Base-by-base conservation (phyloP, 2,329 filamentous ascomycete species). In the Aplosporella prunicola region DNA sequence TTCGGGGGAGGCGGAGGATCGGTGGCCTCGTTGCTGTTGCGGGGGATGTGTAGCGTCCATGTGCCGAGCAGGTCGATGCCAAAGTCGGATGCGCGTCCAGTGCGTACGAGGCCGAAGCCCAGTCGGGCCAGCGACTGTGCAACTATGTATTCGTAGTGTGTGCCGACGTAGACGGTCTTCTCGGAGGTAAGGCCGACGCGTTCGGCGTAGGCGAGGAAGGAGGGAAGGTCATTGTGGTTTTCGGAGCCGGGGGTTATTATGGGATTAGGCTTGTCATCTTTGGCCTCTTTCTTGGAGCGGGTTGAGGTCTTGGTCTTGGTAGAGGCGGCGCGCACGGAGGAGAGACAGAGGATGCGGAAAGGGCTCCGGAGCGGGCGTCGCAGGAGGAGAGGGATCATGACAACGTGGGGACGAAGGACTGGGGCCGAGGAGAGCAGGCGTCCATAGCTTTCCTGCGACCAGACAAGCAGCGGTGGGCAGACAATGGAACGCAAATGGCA, bases 21-120 rank as follows among this genome's bases (percentile, higher is more conserved):
- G 18, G 16, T 27, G 16, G 15, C 15, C 9, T 7, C 11, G 18
- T n/a, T n/a, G 5, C 16, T 5, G 66, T 14, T 4, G 4, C 14
- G 15, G 14, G 32, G 55, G 39, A 3, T 54, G 47, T 50, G 50
- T 0, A 84, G 61, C 1, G 59, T 58, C 83, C 83, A 89, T 3
- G 69, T 70, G 0, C 84, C 83, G 0, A 86, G 61, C 2, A 89
- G 68, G 52, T 89, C 84, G 48, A 85, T 82, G 24, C 84, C 83
- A 41, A 67, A 69, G 57, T 89, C 83, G 1, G 72, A 75, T 3
- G 65, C 62, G 23, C 79, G 74, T 18, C 83, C 84, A 2, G 80
- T 69, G 20, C 82, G 74, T 31, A 64, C 65, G 22, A 88, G 67
- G 15, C 63, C 58, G 61, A 89, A 82, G 37, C 78, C 77, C 35